These are phyloP conservation scores for Elsinoe necatrix DNA, from an alignment of 2,329 filamentous ascomycete genomes.

Conservation along the genomic window DNA sequence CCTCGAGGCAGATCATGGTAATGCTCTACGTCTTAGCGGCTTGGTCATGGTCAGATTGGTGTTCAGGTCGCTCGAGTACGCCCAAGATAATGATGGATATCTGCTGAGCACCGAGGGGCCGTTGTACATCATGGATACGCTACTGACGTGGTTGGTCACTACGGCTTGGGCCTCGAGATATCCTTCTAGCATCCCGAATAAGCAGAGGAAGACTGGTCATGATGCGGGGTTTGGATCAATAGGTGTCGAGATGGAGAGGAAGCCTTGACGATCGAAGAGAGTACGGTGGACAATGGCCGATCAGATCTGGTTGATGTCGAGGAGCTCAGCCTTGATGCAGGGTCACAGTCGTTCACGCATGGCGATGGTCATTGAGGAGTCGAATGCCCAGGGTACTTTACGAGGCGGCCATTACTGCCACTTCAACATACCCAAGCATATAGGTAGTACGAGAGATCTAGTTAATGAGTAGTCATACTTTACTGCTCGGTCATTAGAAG, in stretches of 20 bases:
- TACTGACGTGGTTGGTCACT: constrained; percentile 22
- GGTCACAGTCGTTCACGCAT: too few relatives aligned
- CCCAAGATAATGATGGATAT: constrained; percentile 37
- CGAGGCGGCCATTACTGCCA: too few relatives aligned
- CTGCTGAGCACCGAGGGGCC: constrained; percentile 39
- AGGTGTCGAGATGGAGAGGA: neutral
- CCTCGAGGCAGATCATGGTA: constrained; percentile 34
- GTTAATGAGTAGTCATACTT: too few relatives aligned
- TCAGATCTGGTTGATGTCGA: neutral
- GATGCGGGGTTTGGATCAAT: neutral
- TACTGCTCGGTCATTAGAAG: too few relatives aligned
- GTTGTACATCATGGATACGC: constrained; percentile 27
- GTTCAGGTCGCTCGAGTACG: constrained; percentile 44
- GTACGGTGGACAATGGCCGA: neutral
- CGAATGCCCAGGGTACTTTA: too few relatives aligned
- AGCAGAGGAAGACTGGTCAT: neutral
- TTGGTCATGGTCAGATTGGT: constrained; percentile 44
- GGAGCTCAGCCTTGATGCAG: neutral
- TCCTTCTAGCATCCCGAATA: constrained; percentile 16
- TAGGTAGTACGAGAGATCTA: too few relatives aligned
- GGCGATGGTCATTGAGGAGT: too few relatives aligned
- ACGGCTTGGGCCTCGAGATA: constrained; percentile 22
- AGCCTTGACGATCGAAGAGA: neutral
- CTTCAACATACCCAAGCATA: too few relatives aligned
- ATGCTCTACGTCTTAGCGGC: constrained; percentile 36